phyloP scores from a whole-genome alignment of 1,284 basidiomycete species.

The Cutaneotrichosporon sp. region DNA sequence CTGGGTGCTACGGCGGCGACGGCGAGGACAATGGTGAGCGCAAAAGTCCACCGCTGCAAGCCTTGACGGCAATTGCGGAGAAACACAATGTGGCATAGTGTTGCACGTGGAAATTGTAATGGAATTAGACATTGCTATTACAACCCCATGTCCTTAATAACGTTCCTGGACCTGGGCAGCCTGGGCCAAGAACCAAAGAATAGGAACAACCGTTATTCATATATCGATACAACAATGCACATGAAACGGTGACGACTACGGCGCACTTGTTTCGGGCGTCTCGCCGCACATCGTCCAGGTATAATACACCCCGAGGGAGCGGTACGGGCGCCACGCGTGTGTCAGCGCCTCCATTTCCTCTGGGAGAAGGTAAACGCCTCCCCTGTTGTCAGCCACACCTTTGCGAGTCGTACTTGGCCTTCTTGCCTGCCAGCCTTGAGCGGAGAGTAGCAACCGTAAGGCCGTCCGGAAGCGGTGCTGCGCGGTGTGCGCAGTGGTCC shows the following conservation, averaged over 20 bases:
- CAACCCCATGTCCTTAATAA: too few species aligned
- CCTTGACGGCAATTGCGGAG: background rate
- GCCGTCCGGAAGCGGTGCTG: slow-evolving; percentile 61
- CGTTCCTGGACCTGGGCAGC: background rate
- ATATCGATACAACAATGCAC: background rate
- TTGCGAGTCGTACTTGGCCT: slow-evolving; percentile 64
- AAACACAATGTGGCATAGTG: slow-evolving; percentile 1
- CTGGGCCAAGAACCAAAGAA: background rate
- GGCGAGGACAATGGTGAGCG: slow-evolving; percentile 1
- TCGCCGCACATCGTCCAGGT: slow-evolving; percentile 52
- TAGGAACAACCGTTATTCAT: background rate
- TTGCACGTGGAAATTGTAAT: background rate
- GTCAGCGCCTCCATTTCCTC: slow-evolving; percentile 79
- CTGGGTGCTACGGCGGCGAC: slow-evolving; percentile 2
- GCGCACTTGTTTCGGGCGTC: slow-evolving; percentile 3
- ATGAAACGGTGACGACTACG: slow-evolving; percentile 1
- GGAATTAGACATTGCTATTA: background rate
- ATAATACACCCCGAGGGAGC: slow-evolving; percentile 63
- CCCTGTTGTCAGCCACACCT: slow-evolving; percentile 47
- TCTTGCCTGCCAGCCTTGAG: slow-evolving; percentile 70
- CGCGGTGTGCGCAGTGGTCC: slow-evolving; percentile 17
- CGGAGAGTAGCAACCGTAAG: slow-evolving; percentile 64
- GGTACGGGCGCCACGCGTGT: slow-evolving; percentile 72
- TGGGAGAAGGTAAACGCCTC: slow-evolving; percentile 73
- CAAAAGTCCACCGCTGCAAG: slow-evolving; percentile 11